phyloP scores from a whole-genome alignment of 169 alveolate species.

The Cytauxzoon felis region DNA sequence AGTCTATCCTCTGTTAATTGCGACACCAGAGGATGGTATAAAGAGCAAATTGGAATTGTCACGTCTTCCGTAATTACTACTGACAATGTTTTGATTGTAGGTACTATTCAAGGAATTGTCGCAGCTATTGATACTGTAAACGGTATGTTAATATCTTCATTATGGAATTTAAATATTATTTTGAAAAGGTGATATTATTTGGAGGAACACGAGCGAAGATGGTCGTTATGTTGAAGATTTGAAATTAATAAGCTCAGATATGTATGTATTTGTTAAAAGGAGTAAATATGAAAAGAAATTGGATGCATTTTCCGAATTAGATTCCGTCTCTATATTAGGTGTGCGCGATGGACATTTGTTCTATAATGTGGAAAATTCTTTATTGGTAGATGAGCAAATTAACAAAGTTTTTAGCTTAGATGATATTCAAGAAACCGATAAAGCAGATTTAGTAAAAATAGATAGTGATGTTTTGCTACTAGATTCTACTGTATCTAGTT shows the following conservation, averaged over 20 bases:
- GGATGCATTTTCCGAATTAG: background rate
- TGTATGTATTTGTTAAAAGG: background rate
- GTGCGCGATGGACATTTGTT: background rate
- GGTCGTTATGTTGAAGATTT: background rate
- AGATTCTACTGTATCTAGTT: background rate
- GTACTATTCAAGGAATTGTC: background rate
- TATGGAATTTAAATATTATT: too few species aligned
- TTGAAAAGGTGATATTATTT: background rate
- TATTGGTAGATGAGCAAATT: background rate
- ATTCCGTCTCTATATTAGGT: background rate
- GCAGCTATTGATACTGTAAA: too few species aligned
- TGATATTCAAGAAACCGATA: background rate
- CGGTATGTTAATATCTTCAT: too few species aligned
- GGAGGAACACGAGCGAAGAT: background rate
- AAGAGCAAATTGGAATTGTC: background rate
- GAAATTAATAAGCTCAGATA: background rate
- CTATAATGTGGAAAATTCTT: background rate
- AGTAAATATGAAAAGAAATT: background rate
- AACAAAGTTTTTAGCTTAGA: background rate
- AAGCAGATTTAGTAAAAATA: background rate
- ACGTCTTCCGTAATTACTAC: background rate
- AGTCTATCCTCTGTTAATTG: too few species aligned
- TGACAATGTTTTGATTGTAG: background rate
- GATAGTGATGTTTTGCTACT: background rate
- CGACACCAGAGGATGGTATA: background rate